Conservation (phyloP, 768 basidiomycete species). For the Lenzites betulinus region DNA sequence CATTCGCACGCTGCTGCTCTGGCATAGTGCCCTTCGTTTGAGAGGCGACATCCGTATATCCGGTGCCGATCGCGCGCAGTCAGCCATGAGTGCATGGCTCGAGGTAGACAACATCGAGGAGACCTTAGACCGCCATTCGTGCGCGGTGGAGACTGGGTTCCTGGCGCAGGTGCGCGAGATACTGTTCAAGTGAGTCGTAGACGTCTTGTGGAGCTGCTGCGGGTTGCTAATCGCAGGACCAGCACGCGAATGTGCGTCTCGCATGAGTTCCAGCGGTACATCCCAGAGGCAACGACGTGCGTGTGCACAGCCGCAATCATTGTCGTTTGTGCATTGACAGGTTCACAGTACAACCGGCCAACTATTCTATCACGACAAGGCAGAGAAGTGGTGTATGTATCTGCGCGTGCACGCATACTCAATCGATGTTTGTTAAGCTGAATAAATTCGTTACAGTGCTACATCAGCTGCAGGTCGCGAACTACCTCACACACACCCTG, state of each 20-base stretch:
- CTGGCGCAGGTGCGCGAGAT: slow-evolving; percentile 72
- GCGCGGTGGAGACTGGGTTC: slow-evolving; percentile 63
- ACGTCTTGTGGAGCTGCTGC: background rate
- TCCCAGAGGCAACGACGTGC: slow-evolving; percentile 60
- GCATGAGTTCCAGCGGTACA: slow-evolving; percentile 65
- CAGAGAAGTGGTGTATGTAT: slow-evolving; percentile 31
- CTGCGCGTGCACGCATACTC: background rate
- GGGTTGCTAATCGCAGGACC: background rate
- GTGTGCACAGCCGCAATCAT: slow-evolving; percentile 20
- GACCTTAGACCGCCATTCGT: slow-evolving; percentile 63
- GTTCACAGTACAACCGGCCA: slow-evolving; percentile 32
- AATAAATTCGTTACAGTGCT: slow-evolving; percentile 41
- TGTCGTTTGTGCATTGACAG: slow-evolving; percentile 33
- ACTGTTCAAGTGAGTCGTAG: slow-evolving; percentile 65
- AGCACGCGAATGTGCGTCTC: slow-evolving; percentile 73
- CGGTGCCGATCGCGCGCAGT: slow-evolving; percentile 57
- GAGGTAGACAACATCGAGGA: slow-evolving; percentile 68
- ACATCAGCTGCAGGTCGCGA: slow-evolving; percentile 60
- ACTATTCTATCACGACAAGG: slow-evolving; percentile 28
- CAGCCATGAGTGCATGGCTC: slow-evolving; percentile 68
- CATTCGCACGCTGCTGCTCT: slow-evolving; percentile 67
- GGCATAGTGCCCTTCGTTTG: slow-evolving; percentile 74
- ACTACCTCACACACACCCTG: slow-evolving; percentile 58
- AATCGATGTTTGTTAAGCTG: no score
- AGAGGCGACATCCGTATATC: slow-evolving; percentile 43